Conservation (phyloP, 257 asterid genomes). For the Przewalskia tangutica region DNA sequence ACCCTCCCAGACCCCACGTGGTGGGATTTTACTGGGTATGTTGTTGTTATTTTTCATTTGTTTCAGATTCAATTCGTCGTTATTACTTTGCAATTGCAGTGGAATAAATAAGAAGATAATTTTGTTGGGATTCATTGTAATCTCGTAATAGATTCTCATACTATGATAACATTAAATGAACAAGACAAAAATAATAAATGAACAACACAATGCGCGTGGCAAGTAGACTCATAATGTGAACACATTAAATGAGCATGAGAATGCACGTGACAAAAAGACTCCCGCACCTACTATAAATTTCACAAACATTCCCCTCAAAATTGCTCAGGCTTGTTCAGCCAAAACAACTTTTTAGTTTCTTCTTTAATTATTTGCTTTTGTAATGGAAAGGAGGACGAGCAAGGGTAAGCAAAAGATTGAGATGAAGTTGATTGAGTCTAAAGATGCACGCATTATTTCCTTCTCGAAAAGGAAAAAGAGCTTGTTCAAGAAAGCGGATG, state of each 20-base stretch:
- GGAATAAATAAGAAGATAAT: too few relatives aligned
- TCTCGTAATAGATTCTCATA: too few relatives aligned
- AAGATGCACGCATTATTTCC: fast-evolving
- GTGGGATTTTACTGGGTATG: too few relatives aligned
- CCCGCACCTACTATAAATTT: neutral
- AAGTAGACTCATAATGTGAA: neutral
- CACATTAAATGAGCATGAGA: neutral
- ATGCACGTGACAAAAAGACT: neutral
- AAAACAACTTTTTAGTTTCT: neutral
- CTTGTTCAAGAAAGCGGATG: neutral
- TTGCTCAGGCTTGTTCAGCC: too few relatives aligned
- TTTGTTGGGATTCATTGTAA: too few relatives aligned
- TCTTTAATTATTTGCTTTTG: neutral
- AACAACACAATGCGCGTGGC: too few relatives aligned
- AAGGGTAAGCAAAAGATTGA: neutral
- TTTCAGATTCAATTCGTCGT: too few relatives aligned
- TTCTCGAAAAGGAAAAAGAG: neutral
- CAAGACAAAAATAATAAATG: too few relatives aligned
- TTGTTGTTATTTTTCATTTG: too few relatives aligned
- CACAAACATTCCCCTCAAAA: neutral
- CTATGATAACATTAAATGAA: too few relatives aligned
- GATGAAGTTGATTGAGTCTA: neutral
- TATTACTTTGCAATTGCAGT: too few relatives aligned
- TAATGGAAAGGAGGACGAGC: neutral
- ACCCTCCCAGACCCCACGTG: too few relatives aligned